Percentiles rank a stretch among this genome's conserved stretches.
Evolutionary conservation across 495 filamentous ascomycete species (phyloP).

Genomic region (Neurospora tetrasperma): DNA sequence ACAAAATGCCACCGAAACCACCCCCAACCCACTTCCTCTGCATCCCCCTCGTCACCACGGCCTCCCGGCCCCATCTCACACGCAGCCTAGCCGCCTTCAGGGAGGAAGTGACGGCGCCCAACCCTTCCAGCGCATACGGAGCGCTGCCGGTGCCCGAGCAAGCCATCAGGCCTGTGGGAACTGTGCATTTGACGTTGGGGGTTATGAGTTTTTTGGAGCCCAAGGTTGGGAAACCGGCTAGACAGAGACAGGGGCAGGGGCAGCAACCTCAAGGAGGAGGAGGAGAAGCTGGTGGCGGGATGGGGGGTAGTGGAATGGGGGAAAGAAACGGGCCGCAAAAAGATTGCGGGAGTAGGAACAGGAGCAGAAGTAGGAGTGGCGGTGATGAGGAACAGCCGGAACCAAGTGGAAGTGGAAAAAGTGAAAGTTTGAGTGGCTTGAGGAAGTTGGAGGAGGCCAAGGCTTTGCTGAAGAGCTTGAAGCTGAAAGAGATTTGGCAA

Average conservation of each 20-base stretch:
- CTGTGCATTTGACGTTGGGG: slow-evolving; percentile 76
- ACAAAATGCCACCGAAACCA: slow-evolving; percentile 7
- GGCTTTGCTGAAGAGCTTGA: slow-evolving; percentile 42
- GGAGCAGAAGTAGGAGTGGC: background rate
- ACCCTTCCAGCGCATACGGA: background rate
- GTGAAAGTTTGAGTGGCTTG: background rate
- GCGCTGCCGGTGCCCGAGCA: slow-evolving; percentile 38
- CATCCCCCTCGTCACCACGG: slow-evolving; percentile 58
- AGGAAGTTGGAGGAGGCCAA: slow-evolving; percentile 44
- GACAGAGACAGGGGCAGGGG: too few relatives aligned
- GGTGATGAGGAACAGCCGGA: background rate
- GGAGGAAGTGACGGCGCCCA: slow-evolving; percentile 35
- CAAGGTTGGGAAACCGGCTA: slow-evolving; percentile 12
- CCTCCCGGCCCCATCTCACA: slow-evolving; percentile 54
- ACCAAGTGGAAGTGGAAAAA: background rate
- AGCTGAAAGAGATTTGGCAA: slow-evolving; percentile 36
- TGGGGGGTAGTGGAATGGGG: background rate
- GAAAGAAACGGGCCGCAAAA: background rate
- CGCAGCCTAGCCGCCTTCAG: slow-evolving; percentile 50
- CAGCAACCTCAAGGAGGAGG: too few relatives aligned
- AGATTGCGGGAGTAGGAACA: background rate
- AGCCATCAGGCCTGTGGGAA: slow-evolving; percentile 67
- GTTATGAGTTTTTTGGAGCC: slow-evolving; percentile 65
- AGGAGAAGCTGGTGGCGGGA: background rate
- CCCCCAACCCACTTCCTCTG: slow-evolving; percentile 82